Base-by-base conservation (phyloP, 2,329 filamentous ascomycete species). In the Aureobasidium pullulans region DNA sequence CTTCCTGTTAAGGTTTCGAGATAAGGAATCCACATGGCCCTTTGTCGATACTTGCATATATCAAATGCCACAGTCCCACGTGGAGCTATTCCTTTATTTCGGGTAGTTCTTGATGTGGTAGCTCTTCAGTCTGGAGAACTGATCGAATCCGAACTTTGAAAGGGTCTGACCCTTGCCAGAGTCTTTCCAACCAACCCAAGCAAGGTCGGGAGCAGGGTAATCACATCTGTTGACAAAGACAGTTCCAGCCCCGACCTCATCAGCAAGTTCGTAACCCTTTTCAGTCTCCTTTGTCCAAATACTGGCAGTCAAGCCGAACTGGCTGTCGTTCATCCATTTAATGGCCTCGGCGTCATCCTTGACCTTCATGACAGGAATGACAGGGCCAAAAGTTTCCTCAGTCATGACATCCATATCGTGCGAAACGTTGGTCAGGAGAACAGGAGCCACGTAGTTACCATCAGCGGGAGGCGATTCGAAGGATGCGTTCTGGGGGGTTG, bases 201-300 rank as follows among this genome's bases (percentile, higher is more conserved):
- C 70, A 19, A 73, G 67, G 66, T 72, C 91, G 63, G 93, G 90
- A 71, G 87, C 90, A 49, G 93, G 93, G 73, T 84, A 97, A 73
- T 97, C 93, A 69, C 89, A 91, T 67, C 93, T 84, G 73, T 97
- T 97, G 68, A 97, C 89, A 75, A 96, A 97, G 50, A 96, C 92
- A 1, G 93, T 97, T 43, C 93, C 93, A 47, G 93, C 92, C 71
- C 96, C 92, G 49, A 97, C 84, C 53, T 86, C 80, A 59, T 94
- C 86, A 40, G 87, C 84, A 56, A 97, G 79, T 70, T 88, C 82
- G 66, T 91, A 85, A 15, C 87, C 93, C 69, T 81, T 86, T 47
- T 77, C 79, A 2, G 85, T 84, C 69, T 97, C 90, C 73, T 94
- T 95, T 60, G 91, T 96, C 93, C 93, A 97, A 68, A 97, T 91